Base-by-base conservation (phyloP, 2,329 filamentous ascomycete genomes). In the Fusarium goolgardi region DNA sequence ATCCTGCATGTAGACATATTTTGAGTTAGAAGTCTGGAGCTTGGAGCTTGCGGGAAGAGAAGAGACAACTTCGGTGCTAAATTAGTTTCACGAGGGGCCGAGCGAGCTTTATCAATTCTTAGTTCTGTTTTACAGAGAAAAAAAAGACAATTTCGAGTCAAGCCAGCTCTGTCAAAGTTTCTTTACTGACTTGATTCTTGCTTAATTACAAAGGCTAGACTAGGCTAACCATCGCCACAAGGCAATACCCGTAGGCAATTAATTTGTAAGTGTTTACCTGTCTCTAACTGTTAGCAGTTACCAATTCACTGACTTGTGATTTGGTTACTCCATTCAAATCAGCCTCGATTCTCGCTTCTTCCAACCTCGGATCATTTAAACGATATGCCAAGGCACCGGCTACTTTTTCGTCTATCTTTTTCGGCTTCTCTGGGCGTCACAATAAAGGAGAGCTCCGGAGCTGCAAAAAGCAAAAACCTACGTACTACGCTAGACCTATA, bases 381-480 rank as follows among this genome's bases (percentile, higher is more conserved):
- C 25, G 3, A 21, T 21, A 50, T 23, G 60, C 45, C 51, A 63
- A 63, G 60, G 27, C 52, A n/a, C 47, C 39, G 37, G 23, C 29
- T 12, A 15, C 27, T 4, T 41, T 31, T 18, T 49, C 32, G 27
- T 7, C 35, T 20, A 18, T 45, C 23, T 31, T 31, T 15, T 29
- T 31, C n/a, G 25, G 41, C 18, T 34, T 41, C 40, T 41, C 23
- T 61, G 59, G 32, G 31, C 23, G 29, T 39, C 29, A 15, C 13
- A 39, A 59, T 62, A 58, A 45, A 52, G 67, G 67, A 54, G 61
- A 55, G 41, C 53, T 59, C 60, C 65, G 54, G 8, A 12, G 27
- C 35, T 62, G 45, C 57, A 65, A 66, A 66, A 66, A 57, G 35
- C n/a, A 21, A 68, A 66, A 66, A 65, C 56, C 43, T 23, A 63